Base-by-base conservation (phyloP, 2,329 filamentous ascomycete genomes). In the Beauveria sp. region DNA sequence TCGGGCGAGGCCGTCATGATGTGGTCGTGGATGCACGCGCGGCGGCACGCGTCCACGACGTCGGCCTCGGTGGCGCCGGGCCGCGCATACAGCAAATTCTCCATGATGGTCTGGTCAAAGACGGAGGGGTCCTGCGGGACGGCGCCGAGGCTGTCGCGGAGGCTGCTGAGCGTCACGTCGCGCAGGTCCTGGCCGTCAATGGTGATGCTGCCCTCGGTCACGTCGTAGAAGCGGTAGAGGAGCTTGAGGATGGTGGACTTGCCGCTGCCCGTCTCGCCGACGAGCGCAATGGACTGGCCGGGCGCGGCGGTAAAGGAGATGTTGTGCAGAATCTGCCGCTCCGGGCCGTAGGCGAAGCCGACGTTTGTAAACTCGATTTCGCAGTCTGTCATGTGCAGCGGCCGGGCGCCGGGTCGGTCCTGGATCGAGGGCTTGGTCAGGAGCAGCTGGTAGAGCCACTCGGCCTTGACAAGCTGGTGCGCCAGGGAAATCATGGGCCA, bases 41-140 rank as follows among this genome's bases (percentile, higher is more conserved):
- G 80, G 61, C 79, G 79, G 68, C 85, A 88, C 0, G 86, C 87
- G 2, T 80, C 80, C 54, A 81, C 76, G 52, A 87, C 79, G 34
- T 89, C 83, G 7, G 79, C 79, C 49, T 88, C 81, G 0, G 81
- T 84, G 1, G 86, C 85, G n/a, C 80, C 77, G 1, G 84, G 79
- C 12, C 80, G 79, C 2, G 84, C 84, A 69, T 89, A 89, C 2
- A 80, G 79, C 26, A 90, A 74, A 67, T 89, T 90, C 20, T 88
- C 81, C 68, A 85, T 79, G 48, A 89, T 80, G 1, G 83, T 83
- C 38, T 81, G 79, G 68, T 88, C 86, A 74, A 89, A 89, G 9
- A 89, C 74, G 0, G 80, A 75, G 0, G 86, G 82, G 64, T 87
- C 83, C 70, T 90, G 84, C 3, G 86, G 86, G 0, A 89, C 86